A percentile compares a stretch with the other conserved stretches of the same genome.
Conservation (phyloP, 495 filamentous ascomycete species). For the Neurospora sp. region DNA sequence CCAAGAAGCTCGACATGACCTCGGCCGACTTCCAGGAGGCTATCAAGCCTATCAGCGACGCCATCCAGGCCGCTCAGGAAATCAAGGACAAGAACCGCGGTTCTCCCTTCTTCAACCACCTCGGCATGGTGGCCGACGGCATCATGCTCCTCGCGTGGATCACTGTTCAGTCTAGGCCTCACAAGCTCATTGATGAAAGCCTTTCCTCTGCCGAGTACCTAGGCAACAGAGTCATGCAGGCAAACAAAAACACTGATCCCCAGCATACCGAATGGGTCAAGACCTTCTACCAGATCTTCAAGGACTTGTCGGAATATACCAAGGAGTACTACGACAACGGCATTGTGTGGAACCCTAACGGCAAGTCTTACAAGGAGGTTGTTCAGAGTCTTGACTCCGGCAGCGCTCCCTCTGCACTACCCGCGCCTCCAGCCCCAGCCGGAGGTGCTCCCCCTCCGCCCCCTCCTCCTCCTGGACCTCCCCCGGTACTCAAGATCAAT, state of each 20-base stretch:
- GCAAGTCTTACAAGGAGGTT: constrained; percentile 62
- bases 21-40: constrained; percentile 45
- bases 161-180: constrained; percentile 64
- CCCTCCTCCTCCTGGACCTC: constrained; percentile 59
- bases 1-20: constrained; percentile 76
- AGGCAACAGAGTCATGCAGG: constrained; percentile 81
- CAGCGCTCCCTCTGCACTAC: constrained; percentile 10
- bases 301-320: constrained; percentile 66
- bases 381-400: constrained; percentile 36
- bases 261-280: constrained; percentile 79
- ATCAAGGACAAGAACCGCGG: constrained; percentile 69
- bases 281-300: constrained; percentile 79
- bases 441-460: constrained; percentile 55
- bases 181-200: constrained; percentile 68
- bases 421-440: constrained; percentile 27
- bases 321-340: constrained; percentile 70
- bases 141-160: constrained; percentile 83
- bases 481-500: constrained; percentile 40
- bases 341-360: constrained; percentile 80
- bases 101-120: constrained; percentile 60
- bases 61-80: constrained; percentile 62
- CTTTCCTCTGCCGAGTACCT: constrained; percentile 76
- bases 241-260: constrained; percentile 67
- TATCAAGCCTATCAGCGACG: constrained; percentile 71
- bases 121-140: constrained; percentile 80